Conservation (phyloP, 257 asterid species). For the Gardenia jasminoides region DNA sequence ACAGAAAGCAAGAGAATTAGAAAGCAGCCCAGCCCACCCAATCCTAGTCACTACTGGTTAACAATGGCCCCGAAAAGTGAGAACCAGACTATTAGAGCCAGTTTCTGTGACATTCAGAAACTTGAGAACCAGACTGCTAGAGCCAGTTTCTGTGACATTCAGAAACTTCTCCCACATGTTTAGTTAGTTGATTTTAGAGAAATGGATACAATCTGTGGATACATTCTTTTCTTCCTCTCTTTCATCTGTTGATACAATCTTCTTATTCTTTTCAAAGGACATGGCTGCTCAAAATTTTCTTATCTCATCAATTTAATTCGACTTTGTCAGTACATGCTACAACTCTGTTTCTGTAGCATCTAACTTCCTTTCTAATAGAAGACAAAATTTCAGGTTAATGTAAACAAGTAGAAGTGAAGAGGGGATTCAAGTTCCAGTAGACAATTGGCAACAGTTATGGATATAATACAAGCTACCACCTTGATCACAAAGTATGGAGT, state of each 20-base stretch:
- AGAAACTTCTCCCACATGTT: not conserved
- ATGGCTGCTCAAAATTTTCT: not conserved
- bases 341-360: not conserved
- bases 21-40: not conserved
- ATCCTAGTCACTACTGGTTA: not conserved
- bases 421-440: not conserved
- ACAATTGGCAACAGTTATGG: too few relatives aligned
- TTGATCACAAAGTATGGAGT: not conserved
- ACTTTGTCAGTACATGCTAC: not conserved
- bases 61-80: not conserved
- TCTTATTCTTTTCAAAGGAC: not conserved
- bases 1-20: not conserved
- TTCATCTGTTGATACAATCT: too few relatives aligned
- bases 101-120: not conserved
- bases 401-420: not conserved
- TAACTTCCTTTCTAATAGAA: not conserved
- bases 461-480: not conserved
- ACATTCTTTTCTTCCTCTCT: too few relatives aligned
- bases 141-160: not conserved
- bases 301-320: not conserved
- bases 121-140: not conserved
- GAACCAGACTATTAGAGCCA: not conserved
- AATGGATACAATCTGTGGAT: too few relatives aligned
- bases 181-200: not conserved
- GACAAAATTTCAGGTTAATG: not conserved